These are phyloP conservation scores for Eutypa lata DNA, from an alignment of 2,329 filamentous ascomycete genomes.

Conservation along the genomic window DNA sequence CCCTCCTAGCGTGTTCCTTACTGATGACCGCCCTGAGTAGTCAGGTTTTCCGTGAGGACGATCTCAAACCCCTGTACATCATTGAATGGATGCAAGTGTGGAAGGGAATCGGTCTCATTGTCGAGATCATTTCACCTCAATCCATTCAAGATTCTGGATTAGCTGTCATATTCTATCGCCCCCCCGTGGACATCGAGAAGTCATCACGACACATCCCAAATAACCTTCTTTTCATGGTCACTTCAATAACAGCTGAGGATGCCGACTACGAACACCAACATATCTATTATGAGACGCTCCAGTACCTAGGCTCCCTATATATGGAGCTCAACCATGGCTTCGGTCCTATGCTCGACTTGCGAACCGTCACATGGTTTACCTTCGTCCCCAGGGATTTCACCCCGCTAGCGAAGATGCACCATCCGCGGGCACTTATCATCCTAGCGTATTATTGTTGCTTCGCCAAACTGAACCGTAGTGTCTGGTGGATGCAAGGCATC, in stretches of 20 bases:
- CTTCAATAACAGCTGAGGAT: slow-evolving; percentile 40
- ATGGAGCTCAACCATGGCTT: slow-evolving; percentile 44
- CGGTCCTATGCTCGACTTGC: slow-evolving; percentile 41
- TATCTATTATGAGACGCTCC: slow-evolving; percentile 44
- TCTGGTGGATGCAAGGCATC: slow-evolving; percentile 52
- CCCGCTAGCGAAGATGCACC: slow-evolving; percentile 37
- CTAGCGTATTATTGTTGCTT: slow-evolving; percentile 52
- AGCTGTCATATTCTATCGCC: slow-evolving; percentile 45
- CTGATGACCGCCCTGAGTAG: slow-evolving; percentile 50
- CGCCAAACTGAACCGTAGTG: slow-evolving; percentile 36
- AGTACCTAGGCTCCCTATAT: slow-evolving; percentile 51
- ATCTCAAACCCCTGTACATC: slow-evolving; percentile 44
- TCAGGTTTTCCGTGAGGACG: slow-evolving; percentile 47
- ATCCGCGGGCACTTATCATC: slow-evolving; percentile 48
- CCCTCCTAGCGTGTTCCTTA: slow-evolving; percentile 50
- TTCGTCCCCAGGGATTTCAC: slow-evolving; percentile 45
- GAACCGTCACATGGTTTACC: slow-evolving; percentile 52
- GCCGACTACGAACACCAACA: slow-evolving; percentile 36
- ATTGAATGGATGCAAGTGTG: slow-evolving; percentile 56
- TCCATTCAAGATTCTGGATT: slow-evolving; percentile 40
- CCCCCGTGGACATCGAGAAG: slow-evolving; percentile 43
- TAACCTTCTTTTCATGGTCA: slow-evolving; percentile 47
- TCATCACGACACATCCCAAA: slow-evolving; percentile 41
- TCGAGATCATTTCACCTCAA: slow-evolving; percentile 34
- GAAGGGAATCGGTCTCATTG: slow-evolving; percentile 50